Conservation (phyloP, 2,329 filamentous ascomycete species). For the Fusarium nodosum region DNA sequence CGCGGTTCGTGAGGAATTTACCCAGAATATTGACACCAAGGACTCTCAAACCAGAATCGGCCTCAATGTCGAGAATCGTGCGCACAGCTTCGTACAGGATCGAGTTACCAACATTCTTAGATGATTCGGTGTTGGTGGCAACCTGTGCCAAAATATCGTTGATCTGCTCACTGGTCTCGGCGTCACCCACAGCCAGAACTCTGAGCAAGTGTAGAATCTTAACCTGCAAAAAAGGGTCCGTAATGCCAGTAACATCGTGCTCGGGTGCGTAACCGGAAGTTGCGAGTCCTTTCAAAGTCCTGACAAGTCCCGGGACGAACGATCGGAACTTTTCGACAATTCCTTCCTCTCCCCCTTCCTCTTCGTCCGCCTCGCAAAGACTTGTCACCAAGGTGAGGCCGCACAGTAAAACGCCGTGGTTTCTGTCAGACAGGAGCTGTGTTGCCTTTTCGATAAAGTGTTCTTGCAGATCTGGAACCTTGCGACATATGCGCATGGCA, state of each 20-base stretch:
- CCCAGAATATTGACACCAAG: slow-evolving; percentile 98
- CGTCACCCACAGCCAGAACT: slow-evolving; percentile 87
- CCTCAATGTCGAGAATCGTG: slow-evolving; percentile 97
- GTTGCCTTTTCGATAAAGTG: slow-evolving; percentile 97
- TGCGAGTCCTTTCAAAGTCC: slow-evolving; percentile 90
- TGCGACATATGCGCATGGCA: slow-evolving; percentile 98
- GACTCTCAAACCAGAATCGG: slow-evolving; percentile 92
- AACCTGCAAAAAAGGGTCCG: slow-evolving; percentile 96
- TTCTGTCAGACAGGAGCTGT: slow-evolving; percentile 87
- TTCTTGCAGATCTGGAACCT: slow-evolving; percentile 96
- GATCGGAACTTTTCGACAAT: slow-evolving; percentile 92
- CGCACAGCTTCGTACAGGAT: slow-evolving; percentile 98
- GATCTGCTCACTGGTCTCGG: slow-evolving; percentile 92
- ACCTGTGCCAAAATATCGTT: slow-evolving; percentile 98
- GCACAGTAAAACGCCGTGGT: slow-evolving; percentile 94
- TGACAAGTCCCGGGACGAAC: slow-evolving; percentile 86
- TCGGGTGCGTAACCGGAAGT: slow-evolving; percentile 97
- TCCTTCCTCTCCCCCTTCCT: slow-evolving; percentile 88
- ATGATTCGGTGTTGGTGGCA: slow-evolving; percentile 96
- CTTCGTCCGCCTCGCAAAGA: slow-evolving; percentile 94
- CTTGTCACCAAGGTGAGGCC: slow-evolving; percentile 92
- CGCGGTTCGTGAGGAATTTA: slow-evolving; percentile 97
- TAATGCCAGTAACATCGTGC: slow-evolving; percentile 98
- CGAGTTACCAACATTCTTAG: slow-evolving; percentile 98
- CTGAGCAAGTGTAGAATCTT: slow-evolving; percentile 91